Evolutionary conservation across 1,139 yeast species (phyloP).

Genomic region (Saccharomyces hybrid): DNA sequence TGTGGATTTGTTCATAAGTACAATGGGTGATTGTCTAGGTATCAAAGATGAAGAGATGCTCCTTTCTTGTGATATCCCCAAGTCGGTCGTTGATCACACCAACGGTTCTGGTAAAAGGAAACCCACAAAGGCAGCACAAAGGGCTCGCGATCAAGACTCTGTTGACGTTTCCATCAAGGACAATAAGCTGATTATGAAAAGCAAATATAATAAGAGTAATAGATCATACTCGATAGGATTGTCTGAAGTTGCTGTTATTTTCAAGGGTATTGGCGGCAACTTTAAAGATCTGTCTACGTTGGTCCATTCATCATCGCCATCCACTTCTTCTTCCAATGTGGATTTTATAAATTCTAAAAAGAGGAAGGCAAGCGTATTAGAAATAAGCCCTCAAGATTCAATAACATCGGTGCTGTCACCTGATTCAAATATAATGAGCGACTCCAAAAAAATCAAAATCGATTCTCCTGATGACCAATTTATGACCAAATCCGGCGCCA

Average conservation of each 20-base stretch:
- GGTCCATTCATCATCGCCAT: slow-evolving; percentile 6
- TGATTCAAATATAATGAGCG: slow-evolving; percentile 20
- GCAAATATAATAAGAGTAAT: slow-evolving; percentile 16
- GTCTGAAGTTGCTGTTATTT: slow-evolving; percentile 9
- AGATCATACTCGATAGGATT: slow-evolving; percentile 1
- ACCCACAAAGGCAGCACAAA: slow-evolving; percentile 27
- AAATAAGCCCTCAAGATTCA: slow-evolving; percentile 26
- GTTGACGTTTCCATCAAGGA: slow-evolving; percentile 19
- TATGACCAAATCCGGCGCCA: slow-evolving; percentile 10
- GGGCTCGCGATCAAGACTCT: slow-evolving; percentile 29
- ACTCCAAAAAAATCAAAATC: slow-evolving; percentile 30
- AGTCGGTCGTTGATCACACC: slow-evolving; percentile 21
- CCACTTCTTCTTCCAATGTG: slow-evolving; percentile 4
- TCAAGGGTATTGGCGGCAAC: slow-evolving; percentile 17
- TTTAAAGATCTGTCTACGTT: slow-evolving; percentile 9
- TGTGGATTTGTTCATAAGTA: slow-evolving; percentile 28
- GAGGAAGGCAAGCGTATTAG: slow-evolving; percentile 25
- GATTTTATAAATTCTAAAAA: slow-evolving; percentile 15
- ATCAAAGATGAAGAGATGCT: slow-evolving; percentile 26
- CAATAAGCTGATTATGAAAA: slow-evolving; percentile 26
- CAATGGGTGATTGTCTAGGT: slow-evolving; percentile 31
- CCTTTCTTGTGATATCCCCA: slow-evolving; percentile 24
- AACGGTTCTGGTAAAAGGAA: slow-evolving; percentile 32
- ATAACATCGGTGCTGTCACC: slow-evolving; percentile 19
- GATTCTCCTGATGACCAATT: slow-evolving; percentile 32